Base-by-base conservation (phyloP, 345 rosid species). In the Mercurialis annua region DNA sequence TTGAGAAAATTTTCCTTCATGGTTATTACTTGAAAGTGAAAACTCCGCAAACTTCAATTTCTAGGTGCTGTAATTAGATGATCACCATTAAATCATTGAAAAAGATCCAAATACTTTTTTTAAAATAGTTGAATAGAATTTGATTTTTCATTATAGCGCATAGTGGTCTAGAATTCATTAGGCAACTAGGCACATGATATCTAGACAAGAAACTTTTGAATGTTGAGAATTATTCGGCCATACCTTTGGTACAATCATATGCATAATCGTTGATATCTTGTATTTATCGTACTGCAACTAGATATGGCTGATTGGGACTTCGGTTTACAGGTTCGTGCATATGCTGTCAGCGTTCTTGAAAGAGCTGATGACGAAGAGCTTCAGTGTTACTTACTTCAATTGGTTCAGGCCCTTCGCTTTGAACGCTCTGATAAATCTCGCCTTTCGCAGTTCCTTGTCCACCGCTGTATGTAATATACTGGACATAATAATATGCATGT, bases 341-440 rank as follows among this genome's bases (percentile, higher is more conserved):
- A 89, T 84, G 97, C 97, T 77, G 99, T 94, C 65, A 84, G 92
- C 72, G 92, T 94, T 77, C 96, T 93, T 75, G 97, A 87, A 76
- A 85, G 98, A 76, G 98, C 97, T 65, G 98, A 89, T 77, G 98
- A 94, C 77, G 99, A 89, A 74, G 99, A 94, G 72, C 95, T 94
- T 59, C 92, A 89, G 82, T 94, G 99, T 80, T 94, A 94, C 83
- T 81, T 94, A 75, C 96, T 94, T 80, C 98, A 94, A 77, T 73
- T 94, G 79, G 99, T 94, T 81, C 98, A 94, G 82, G 99, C 99
- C 74, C 98, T 94, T 73, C 88, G 92, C 63, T 94, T 94, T 85
- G 99, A 94, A 77, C 90, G 95, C 75, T 81, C 95, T 38, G 98
- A 94, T 77, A 87, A 87, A 85, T 94, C 99, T 72, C 76, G 92